phyloP scores from a whole-genome alignment of 2,329 filamentous ascomycete genomes.

The Trichocomaceae sp. region DNA sequence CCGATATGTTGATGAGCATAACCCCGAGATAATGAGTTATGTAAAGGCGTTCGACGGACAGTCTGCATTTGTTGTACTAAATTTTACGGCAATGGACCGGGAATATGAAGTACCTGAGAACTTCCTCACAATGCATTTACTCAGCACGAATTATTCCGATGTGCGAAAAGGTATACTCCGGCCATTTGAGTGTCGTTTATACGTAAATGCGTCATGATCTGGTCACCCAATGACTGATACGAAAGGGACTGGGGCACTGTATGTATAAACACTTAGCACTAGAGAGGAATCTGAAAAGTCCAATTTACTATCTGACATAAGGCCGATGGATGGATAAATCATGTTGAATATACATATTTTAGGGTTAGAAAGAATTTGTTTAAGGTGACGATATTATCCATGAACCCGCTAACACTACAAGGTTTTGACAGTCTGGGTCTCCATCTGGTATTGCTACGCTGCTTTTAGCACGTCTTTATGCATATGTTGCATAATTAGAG shows the following conservation, averaged over 20 bases:
- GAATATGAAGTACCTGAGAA: not conserved
- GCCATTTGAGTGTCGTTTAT: conserved; percentile 3
- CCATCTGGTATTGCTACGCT: too few relatives aligned
- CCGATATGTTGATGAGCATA: conserved; percentile 46
- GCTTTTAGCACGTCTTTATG: too few relatives aligned
- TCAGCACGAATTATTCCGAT: not conserved
- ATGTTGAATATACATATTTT: too few relatives aligned
- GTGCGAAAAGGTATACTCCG: not conserved
- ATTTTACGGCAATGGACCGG: not conserved
- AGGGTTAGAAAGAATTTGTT: too few relatives aligned
- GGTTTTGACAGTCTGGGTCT: too few relatives aligned
- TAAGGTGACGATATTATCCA: too few relatives aligned
- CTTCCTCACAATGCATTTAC: not conserved
- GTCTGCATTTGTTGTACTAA: conserved; percentile 22
- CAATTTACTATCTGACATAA: not conserved
- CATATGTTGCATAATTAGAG: too few relatives aligned
- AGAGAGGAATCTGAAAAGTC: not conserved
- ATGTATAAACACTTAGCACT: too few relatives aligned
- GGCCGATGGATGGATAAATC: not conserved
- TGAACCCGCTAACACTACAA: too few relatives aligned
- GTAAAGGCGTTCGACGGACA: conserved; percentile 34
- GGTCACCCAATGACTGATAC: not conserved
- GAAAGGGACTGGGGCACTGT: not conserved
- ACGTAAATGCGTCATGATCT: not conserved
- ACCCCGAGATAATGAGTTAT: conserved; percentile 51